A percentile compares a stretch with the other conserved stretches of the same genome.
Evolutionary conservation across 1,284 basidiomycete species (phyloP).

Genomic region (Salmacisia buchloeana): DNA sequence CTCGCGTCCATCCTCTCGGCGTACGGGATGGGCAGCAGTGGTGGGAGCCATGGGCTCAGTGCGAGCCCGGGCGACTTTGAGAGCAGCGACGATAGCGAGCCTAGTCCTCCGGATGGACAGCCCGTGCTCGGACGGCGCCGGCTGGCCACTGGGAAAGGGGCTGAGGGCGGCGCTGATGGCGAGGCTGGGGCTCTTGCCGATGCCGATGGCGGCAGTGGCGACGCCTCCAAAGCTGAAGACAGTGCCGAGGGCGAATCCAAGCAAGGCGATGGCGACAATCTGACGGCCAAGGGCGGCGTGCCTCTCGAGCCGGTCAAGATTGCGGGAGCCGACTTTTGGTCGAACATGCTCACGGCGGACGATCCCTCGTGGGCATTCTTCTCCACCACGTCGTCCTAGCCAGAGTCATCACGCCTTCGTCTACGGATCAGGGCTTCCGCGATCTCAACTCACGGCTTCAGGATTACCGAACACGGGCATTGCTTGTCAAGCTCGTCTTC

Average conservation of each 20-base stretch:
- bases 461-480: too few species aligned
- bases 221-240: not conserved
- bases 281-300: too few species aligned
- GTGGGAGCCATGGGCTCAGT: not conserved
- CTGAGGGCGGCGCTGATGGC: not conserved
- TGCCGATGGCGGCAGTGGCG: constrained; percentile 1
- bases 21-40: constrained; percentile 4
- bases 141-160: not conserved
- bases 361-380: constrained; percentile 5
- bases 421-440: too few species aligned
- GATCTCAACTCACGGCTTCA: too few species aligned
- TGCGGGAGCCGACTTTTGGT: constrained; percentile 5
- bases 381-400: too few species aligned
- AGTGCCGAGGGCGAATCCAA: too few species aligned
- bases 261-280: too few species aligned
- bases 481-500: too few species aligned
- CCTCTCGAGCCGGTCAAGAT: not conserved
- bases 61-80: constrained; percentile 1
- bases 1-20: constrained; percentile 4
- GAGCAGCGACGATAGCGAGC: constrained; percentile 8
- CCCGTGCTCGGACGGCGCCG: not conserved
- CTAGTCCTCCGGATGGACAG: constrained; percentile 1
- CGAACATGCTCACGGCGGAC: not conserved
- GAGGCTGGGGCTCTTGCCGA: not conserved
- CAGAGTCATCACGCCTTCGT: too few species aligned